These are phyloP conservation scores for Xerocomus nothofagi DNA, from an alignment of 1,284 basidiomycete species.

Conservation along the genomic window DNA sequence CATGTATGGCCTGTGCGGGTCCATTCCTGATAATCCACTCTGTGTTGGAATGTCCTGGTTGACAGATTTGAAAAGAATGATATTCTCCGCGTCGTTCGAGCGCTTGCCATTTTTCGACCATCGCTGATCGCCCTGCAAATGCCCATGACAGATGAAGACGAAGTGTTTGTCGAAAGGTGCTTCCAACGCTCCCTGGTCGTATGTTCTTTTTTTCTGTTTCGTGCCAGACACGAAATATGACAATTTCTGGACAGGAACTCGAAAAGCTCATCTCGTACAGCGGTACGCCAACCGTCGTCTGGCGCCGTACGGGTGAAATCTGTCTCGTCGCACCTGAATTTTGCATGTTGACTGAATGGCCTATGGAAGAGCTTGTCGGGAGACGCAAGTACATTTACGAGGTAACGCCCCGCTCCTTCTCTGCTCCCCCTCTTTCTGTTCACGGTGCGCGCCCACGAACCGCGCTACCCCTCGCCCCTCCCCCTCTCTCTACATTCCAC, in stretches of 20 bases:
- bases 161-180: conserved; percentile 93
- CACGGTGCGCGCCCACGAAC: conserved; percentile 16
- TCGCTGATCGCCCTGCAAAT: conserved; percentile 96
- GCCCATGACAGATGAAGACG: conserved; percentile 90
- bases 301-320: conserved; percentile 97
- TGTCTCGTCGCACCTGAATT: conserved; percentile 97
- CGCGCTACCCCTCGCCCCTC: conserved; percentile 1
- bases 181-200: conserved; percentile 93
- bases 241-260: conserved; percentile 67
- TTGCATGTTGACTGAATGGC: conserved; percentile 90
- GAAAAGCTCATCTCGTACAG: conserved; percentile 97
- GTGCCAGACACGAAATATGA: conserved; percentile 9
- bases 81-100: conserved; percentile 90
- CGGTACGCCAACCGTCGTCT: conserved; percentile 99
- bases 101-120: conserved; percentile 92
- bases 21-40: conserved; percentile 42
- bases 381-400: conserved; percentile 89
- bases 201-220: conserved; percentile 25
- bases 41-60: conserved; percentile 17
- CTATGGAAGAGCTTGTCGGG: conserved; percentile 78
- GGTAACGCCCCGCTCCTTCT: conserved; percentile 43
- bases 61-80: conserved; percentile 93
- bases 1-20: conserved; percentile 41
- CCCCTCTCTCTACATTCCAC: not conserved
- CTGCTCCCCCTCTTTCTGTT: conserved; percentile 20